phyloP scores from a whole-genome alignment of 2,329 filamentous ascomycete genomes.

The Arthrocladium fulminans region DNA sequence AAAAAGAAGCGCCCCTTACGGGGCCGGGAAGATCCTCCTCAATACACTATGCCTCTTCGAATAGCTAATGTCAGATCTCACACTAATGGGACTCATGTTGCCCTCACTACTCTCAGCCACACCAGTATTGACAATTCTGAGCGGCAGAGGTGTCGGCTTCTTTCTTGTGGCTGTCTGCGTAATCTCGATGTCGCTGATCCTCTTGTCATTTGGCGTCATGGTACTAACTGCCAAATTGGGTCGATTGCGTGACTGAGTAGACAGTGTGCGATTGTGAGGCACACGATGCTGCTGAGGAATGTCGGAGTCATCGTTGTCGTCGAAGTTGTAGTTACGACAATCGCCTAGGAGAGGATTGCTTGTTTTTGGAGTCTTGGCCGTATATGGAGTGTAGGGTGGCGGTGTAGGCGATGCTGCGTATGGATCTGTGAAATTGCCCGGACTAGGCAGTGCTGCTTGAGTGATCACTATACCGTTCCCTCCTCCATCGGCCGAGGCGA shows the following conservation, averaged over 20 bases:
- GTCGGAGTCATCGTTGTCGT: constrained; percentile 8
- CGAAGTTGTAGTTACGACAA: constrained; percentile 4
- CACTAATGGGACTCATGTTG: too few relatives aligned
- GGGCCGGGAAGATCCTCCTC: too few relatives aligned
- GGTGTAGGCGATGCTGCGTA: background rate
- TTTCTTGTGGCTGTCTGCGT: too few relatives aligned
- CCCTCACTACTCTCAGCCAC: too few relatives aligned
- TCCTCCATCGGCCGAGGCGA: background rate
- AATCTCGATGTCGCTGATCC: too few relatives aligned
- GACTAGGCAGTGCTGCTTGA: background rate
- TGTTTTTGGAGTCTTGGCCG: background rate
- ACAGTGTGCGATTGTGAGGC: background rate
- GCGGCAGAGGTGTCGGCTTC: too few relatives aligned
- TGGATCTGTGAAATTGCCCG: background rate
- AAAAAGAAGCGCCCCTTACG: too few relatives aligned
- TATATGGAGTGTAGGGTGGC: background rate
- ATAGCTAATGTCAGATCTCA: too few relatives aligned
- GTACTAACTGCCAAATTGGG: too few relatives aligned
- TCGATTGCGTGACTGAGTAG: background rate
- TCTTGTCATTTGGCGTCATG: too few relatives aligned
- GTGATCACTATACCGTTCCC: background rate
- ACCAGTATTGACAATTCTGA: too few relatives aligned
- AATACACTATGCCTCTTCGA: too few relatives aligned
- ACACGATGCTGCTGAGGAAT: background rate
- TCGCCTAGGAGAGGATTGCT: constrained; percentile 4